phyloP scores from a whole-genome alignment of 352 stramenopile genomes.

The Detonula confervacea region DNA sequence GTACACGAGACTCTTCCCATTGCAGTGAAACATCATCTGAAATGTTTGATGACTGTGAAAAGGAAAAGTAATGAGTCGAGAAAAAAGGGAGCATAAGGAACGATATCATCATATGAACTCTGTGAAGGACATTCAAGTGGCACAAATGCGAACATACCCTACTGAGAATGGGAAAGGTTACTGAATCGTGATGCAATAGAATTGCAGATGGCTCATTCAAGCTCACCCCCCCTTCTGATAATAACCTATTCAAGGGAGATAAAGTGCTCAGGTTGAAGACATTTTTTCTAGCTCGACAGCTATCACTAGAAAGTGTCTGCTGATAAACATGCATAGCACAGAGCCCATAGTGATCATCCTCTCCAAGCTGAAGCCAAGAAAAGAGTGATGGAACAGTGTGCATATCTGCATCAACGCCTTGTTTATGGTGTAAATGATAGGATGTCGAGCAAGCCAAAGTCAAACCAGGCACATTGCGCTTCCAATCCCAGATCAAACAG shows the following conservation, averaged over 20 bases:
- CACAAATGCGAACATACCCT: conserved; percentile 30
- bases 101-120: background rate
- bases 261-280: conserved; percentile 45
- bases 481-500: conserved; percentile 58
- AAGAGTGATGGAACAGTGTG: conserved; percentile 17
- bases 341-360: conserved; percentile 31
- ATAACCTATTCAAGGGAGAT: conserved; percentile 22
- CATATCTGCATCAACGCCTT: conserved; percentile 7
- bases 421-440: background rate
- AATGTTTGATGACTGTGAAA: conserved; percentile 24
- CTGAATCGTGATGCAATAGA: conserved; percentile 35
- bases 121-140: too few species aligned
- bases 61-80: background rate
- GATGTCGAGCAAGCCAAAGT: conserved; percentile 22
- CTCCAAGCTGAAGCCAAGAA: conserved; percentile 40
- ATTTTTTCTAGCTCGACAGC: conserved; percentile 37
- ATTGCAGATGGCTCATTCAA: conserved; percentile 41
- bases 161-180: conserved; percentile 40
- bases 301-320: conserved; percentile 11
- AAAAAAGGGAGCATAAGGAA: background rate
- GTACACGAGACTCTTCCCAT: conserved; percentile 52
- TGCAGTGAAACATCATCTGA: conserved; percentile 22
- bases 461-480: conserved; percentile 42
- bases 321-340: conserved; percentile 47
- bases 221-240: conserved; percentile 8